Evolutionary conservation across 1,284 basidiomycete genomes (phyloP).

Genomic region (Rhodofomes roseus): DNA sequence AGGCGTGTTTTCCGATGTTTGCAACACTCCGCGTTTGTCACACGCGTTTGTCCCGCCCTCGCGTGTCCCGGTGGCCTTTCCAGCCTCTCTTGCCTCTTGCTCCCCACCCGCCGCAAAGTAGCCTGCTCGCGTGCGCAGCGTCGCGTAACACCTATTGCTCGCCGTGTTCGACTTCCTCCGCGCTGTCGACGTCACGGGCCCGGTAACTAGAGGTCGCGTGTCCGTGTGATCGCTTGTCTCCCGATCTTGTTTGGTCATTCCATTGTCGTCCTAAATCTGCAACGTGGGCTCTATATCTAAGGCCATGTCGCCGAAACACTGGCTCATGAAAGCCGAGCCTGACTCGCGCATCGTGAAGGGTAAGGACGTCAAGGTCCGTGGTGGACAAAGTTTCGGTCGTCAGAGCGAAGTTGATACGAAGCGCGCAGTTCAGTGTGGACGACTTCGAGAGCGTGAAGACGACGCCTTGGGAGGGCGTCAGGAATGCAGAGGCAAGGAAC

Average conservation of each 20-base stretch:
- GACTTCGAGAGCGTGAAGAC: slow-evolving; percentile 77
- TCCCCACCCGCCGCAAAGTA: too few relatives aligned
- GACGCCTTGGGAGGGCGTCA: slow-evolving; percentile 89
- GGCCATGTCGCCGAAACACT: slow-evolving; percentile 37
- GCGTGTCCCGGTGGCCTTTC: neutral
- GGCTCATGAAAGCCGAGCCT: slow-evolving; percentile 93
- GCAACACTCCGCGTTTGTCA: slow-evolving; percentile 21
- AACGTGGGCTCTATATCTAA: slow-evolving; percentile 1
- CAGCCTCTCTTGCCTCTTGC: neutral
- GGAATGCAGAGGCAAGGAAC: slow-evolving; percentile 90
- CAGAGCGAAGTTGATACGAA: slow-evolving; percentile 9
- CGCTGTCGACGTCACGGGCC: neutral
- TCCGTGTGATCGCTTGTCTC: neutral
- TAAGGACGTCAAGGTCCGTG: slow-evolving; percentile 79
- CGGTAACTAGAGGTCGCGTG: neutral
- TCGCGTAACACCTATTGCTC: neutral
- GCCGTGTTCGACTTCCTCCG: neutral
- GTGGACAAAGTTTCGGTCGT: slow-evolving; percentile 3
- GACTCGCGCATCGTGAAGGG: slow-evolving; percentile 86
- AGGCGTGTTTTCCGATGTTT: slow-evolving; percentile 30
- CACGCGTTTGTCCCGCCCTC: slow-evolving; percentile 1
- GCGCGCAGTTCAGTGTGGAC: slow-evolving; percentile 81
- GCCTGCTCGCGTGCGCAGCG: neutral
- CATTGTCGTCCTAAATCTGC: neutral
- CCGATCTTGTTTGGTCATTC: slow-evolving; percentile 1